Conservation (phyloP, 208 protist genomes). For the Novymonas esmeraldas region DNA sequence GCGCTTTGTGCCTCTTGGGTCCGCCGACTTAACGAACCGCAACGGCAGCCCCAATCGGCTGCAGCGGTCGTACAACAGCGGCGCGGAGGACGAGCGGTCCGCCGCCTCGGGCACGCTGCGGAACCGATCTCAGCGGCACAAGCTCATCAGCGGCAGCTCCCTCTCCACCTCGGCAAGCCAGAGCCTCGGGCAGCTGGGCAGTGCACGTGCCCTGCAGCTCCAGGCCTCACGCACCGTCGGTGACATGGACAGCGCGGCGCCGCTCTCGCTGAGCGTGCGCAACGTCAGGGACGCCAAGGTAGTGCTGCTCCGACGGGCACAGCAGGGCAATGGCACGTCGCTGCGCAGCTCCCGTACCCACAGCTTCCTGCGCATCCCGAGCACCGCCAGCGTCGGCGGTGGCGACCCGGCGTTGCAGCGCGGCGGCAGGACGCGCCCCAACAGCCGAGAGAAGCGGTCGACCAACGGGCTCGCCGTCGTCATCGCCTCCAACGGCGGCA, state of each 20-base stretch:
- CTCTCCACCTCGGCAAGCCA: slow-evolving; percentile 26
- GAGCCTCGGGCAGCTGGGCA: slow-evolving; percentile 2
- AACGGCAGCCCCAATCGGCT: slow-evolving; percentile 18
- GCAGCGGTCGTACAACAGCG: slow-evolving; percentile 14
- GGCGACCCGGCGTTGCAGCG: slow-evolving; percentile 8
- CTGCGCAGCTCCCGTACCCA: slow-evolving; percentile 18
- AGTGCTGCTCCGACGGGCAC: slow-evolving; percentile 24
- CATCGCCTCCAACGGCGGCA: not conserved
- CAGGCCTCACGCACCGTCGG: slow-evolving; percentile 2
- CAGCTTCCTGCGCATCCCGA: slow-evolving; percentile 23
- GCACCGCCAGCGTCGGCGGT: slow-evolving; percentile 10
- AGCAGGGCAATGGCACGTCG: slow-evolving; percentile 10
- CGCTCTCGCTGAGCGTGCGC: slow-evolving; percentile 2
- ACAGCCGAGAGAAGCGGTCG: slow-evolving; percentile 19
- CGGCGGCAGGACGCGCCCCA: not conserved
- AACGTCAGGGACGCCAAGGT: slow-evolving; percentile 35
- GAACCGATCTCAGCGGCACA: not conserved
- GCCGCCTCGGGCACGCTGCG: slow-evolving; percentile 2
- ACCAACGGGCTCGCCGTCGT: not conserved
- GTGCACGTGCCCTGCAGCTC: slow-evolving; percentile 14
- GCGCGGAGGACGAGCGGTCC: not conserved
- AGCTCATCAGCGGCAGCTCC: slow-evolving; percentile 8
- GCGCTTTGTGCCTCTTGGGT: slow-evolving; percentile 27
- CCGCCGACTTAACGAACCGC: not conserved
- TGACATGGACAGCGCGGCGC: not conserved